Evolutionary conservation across 192 early-diverging fungal species (phyloP).

Genomic region (Jimgerdemannia flammicorona): DNA sequence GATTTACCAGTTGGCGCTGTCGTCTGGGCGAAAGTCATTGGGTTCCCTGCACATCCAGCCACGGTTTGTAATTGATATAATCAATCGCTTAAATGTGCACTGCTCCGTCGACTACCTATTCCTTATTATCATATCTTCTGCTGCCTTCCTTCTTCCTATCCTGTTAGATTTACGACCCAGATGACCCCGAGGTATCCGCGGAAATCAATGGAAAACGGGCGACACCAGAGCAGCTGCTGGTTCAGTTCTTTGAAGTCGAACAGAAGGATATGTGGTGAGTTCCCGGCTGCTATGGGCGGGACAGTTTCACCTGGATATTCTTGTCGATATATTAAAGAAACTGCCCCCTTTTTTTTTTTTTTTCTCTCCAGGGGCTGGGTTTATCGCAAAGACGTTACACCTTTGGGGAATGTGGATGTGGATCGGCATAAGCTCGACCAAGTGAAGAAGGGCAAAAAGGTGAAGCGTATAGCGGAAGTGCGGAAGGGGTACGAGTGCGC

Average conservation of each 20-base stretch:
- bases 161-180: slow-evolving; percentile 39
- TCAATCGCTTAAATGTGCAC: too few species aligned
- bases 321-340: background rate
- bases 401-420: slow-evolving; percentile 11
- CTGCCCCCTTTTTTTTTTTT: background rate
- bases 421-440: slow-evolving; percentile 15
- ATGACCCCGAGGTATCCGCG: slow-evolving; percentile 22
- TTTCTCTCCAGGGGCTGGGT: slow-evolving; percentile 26
- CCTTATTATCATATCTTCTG: too few species aligned
- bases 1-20: slow-evolving; percentile 19
- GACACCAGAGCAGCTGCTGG: slow-evolving; percentile 1
- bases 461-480: slow-evolving; percentile 18
- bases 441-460: slow-evolving; percentile 17
- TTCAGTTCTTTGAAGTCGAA: slow-evolving; percentile 23
- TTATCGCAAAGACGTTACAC: slow-evolving; percentile 3
- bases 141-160: background rate
- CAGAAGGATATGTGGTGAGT: slow-evolving; percentile 22
- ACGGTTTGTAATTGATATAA: slow-evolving; percentile 25
- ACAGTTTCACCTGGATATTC: background rate
- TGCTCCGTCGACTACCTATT: too few species aligned
- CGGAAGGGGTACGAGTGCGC: slow-evolving; percentile 18
- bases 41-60: slow-evolving; percentile 52
- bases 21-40: slow-evolving; percentile 52
- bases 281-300: background rate
- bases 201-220: slow-evolving; percentile 12